phyloP scores from a whole-genome alignment of 75 land plant species.

The Sequoiadendron giganteum region DNA sequence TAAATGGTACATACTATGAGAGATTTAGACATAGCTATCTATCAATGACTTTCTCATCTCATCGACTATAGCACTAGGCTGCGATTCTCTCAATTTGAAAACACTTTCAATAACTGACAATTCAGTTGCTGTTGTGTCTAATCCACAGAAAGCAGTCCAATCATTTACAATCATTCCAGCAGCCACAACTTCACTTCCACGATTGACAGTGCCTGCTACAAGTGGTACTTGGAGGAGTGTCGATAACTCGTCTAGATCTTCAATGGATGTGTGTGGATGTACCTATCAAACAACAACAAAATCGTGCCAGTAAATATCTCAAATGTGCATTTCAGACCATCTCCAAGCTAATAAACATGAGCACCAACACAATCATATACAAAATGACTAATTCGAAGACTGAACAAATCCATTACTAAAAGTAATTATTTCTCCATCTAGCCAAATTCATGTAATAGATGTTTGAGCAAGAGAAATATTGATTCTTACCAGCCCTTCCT shows the following conservation, averaged over 20 bases:
- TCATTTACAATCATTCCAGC: constrained; percentile 93
- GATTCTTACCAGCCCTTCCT: constrained; percentile 82
- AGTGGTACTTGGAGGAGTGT: constrained; percentile 93
- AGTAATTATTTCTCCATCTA: background rate
- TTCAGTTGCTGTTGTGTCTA: constrained; percentile 96
- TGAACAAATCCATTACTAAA: background rate
- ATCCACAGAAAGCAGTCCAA: constrained; percentile 96
- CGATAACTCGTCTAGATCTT: constrained; percentile 93
- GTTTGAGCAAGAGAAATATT: background rate
- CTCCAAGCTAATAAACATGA: too few relatives aligned
- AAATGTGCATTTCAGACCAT: background rate
- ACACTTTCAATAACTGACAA: constrained; percentile 90
- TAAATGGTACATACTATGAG: background rate
- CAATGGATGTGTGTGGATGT: constrained; percentile 93
- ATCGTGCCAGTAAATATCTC: background rate
- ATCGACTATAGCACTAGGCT: constrained; percentile 79
- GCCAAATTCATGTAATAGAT: background rate
- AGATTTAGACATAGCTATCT: constrained; percentile 57
- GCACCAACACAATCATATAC: background rate
- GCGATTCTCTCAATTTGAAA: constrained; percentile 89
- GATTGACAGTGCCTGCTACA: constrained; percentile 95
- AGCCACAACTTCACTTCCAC: constrained; percentile 92
- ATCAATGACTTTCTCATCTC: constrained; percentile 95
- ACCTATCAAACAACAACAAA: constrained; percentile 45
- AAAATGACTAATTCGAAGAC: background rate